These are phyloP conservation scores for Phalaenopsis aphrodite DNA, from an alignment of 106 monocot species.

Conservation along the genomic window DNA sequence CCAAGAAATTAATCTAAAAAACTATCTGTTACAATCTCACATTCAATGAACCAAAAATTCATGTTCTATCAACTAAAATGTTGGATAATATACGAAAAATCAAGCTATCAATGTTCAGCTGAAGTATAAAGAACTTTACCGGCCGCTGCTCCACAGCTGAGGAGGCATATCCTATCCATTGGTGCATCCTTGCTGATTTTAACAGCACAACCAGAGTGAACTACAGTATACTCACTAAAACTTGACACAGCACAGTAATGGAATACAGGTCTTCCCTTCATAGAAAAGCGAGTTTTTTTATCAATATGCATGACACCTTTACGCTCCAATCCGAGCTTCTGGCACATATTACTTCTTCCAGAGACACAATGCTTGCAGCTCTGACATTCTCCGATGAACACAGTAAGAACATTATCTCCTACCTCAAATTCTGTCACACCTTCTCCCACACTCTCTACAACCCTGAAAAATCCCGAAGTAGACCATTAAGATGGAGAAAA, in stretches of 20 bases:
- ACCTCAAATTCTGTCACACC: constrained; percentile 70
- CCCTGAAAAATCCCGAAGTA: constrained; percentile 25
- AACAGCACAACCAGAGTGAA: constrained; percentile 89
- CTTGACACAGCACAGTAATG: constrained; percentile 98
- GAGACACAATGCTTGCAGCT: constrained; percentile 75
- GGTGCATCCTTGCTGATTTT: constrained; percentile 51
- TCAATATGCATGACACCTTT: constrained; percentile 89
- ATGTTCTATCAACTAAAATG: neutral
- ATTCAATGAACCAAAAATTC: neutral
- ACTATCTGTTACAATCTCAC: neutral
- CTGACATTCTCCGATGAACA: constrained; percentile 85
- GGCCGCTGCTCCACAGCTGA: constrained; percentile 89
- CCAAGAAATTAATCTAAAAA: neutral
- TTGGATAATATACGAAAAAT: neutral
- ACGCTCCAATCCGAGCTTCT: constrained; percentile 70
- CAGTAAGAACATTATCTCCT: constrained; percentile 78
- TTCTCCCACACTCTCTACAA: constrained; percentile 86
- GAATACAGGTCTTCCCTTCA: constrained; percentile 66
- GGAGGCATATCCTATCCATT: constrained; percentile 82
- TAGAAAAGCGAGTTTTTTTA: constrained; percentile 74
- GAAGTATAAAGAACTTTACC: constrained; percentile 26
- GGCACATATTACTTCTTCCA: constrained; percentile 84
- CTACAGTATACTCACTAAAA: constrained; percentile 94
- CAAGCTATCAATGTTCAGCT: neutral
- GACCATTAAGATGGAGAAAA: neutral